These are phyloP conservation scores for Solanum hybrid DNA, from an alignment of 305 asterid genomes.

Conservation along the genomic window DNA sequence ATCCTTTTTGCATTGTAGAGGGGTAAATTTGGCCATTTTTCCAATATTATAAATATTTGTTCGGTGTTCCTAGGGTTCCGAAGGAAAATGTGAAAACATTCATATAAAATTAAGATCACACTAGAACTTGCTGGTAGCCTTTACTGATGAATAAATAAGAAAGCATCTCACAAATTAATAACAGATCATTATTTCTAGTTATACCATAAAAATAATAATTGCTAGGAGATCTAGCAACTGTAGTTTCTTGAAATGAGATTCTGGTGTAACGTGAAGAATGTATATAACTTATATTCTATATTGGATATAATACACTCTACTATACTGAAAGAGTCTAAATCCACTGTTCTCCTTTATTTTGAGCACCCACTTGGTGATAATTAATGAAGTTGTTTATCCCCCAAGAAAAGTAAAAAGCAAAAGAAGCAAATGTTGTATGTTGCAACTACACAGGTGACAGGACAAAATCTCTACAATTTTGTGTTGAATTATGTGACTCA, in stretches of 20 bases:
- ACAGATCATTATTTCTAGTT: background rate
- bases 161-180: background rate
- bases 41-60: background rate
- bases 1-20: background rate
- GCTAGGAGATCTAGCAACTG: background rate
- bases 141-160: background rate
- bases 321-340: background rate
- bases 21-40: background rate
- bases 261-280: background rate
- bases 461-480: background rate
- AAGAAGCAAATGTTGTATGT: background rate
- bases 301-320: background rate
- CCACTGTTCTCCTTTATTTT: background rate
- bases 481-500: background rate
- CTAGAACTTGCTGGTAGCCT: background rate
- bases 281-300: background rate
- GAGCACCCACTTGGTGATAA: background rate
- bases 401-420: background rate
- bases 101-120: background rate
- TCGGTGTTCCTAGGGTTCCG: background rate
- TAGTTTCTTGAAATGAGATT: background rate
- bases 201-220: background rate
- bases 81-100: background rate
- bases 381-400: background rate
- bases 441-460: background rate